phyloP scores from a whole-genome alignment of 495 filamentous ascomycete genomes.

The Xylaria scruposa region DNA sequence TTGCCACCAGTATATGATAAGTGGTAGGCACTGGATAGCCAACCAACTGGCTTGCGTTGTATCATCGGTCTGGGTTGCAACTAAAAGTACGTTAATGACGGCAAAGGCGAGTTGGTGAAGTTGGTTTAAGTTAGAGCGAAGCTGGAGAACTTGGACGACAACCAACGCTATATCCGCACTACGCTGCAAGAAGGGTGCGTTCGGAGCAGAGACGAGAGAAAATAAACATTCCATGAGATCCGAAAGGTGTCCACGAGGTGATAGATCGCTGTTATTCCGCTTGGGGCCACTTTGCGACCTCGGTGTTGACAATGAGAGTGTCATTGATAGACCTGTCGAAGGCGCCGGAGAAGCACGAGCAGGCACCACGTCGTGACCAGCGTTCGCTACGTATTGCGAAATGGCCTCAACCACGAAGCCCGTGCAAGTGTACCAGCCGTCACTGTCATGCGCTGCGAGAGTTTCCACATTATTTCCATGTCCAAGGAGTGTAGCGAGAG shows the following conservation, averaged over 20 bases:
- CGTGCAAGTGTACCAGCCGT: constrained; percentile 71
- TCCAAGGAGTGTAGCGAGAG: constrained; percentile 70
- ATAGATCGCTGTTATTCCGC: constrained; percentile 27
- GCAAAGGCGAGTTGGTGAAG: constrained; percentile 75
- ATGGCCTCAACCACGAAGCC: constrained; percentile 70
- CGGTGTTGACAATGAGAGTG: constrained; percentile 38
- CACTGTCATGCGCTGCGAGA: constrained; percentile 55
- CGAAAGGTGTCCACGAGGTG: constrained; percentile 36
- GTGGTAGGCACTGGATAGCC: constrained; percentile 67
- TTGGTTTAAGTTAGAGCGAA: constrained; percentile 63
- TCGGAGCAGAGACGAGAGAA: constrained; percentile 68
- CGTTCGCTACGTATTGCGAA: constrained; percentile 48
- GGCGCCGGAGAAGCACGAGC: constrained; percentile 52
- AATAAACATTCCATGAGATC: constrained; percentile 72
- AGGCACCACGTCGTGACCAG: constrained; percentile 42
- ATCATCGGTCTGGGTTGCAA: constrained; percentile 69
- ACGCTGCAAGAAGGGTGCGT: constrained; percentile 70
- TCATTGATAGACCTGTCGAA: constrained; percentile 34
- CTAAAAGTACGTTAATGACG: constrained; percentile 73
- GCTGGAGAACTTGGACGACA: constrained; percentile 67
- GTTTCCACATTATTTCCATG: constrained; percentile 80
- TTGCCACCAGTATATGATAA: constrained; percentile 77
- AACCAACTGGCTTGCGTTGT: constrained; percentile 64
- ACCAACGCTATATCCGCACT: constrained; percentile 63
- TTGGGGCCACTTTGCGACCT: constrained; percentile 37